A percentile compares a stretch with the other conserved stretches of the same genome.
Evolutionary conservation across 176 grass and related monocot species (phyloP).

Genomic region (Triticum monococcum): DNA sequence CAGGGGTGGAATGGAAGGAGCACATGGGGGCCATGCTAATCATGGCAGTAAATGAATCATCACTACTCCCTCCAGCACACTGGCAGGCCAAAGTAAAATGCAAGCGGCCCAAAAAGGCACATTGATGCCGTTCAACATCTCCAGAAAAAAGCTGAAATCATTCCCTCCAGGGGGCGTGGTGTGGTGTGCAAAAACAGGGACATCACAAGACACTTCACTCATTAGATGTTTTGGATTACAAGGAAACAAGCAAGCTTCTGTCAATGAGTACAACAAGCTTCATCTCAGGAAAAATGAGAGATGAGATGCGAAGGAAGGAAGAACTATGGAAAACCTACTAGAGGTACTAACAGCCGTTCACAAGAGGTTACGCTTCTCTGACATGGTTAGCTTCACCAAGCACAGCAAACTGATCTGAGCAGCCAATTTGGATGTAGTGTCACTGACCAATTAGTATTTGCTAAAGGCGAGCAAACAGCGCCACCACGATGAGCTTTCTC

Average conservation of each 20-base stretch:
- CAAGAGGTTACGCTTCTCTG: neutral
- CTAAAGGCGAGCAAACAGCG: constrained; percentile 20
- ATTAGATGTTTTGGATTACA: constrained; percentile 26
- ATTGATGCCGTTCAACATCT: constrained; percentile 37
- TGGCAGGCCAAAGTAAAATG: constrained; percentile 41
- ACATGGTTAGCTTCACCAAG: constrained; percentile 1
- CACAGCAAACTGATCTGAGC: constrained; percentile 36
- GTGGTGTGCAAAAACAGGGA: neutral
- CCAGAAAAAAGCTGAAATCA: constrained; percentile 37
- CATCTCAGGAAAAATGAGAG: constrained; percentile 42
- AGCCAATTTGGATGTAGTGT: constrained; percentile 24
- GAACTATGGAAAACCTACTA: neutral
- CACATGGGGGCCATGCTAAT: constrained; percentile 37
- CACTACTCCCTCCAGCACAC: constrained; percentile 31
- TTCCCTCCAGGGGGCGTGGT: neutral
- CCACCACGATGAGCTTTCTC: constrained; percentile 39
- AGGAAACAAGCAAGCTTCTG: constrained; percentile 28
- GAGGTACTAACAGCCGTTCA: constrained; percentile 7
- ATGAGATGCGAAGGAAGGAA: constrained; percentile 34
- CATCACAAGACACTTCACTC: constrained; percentile 24
- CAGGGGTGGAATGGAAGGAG: constrained; percentile 9
- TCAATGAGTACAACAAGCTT: constrained; percentile 11
- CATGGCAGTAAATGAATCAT: constrained; percentile 35
- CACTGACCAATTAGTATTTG: constrained; percentile 40
- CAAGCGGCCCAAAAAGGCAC: constrained; percentile 25